Evolutionary conservation across 1,284 basidiomycete genomes (phyloP).

Genomic region (Earliella scabrosa): DNA sequence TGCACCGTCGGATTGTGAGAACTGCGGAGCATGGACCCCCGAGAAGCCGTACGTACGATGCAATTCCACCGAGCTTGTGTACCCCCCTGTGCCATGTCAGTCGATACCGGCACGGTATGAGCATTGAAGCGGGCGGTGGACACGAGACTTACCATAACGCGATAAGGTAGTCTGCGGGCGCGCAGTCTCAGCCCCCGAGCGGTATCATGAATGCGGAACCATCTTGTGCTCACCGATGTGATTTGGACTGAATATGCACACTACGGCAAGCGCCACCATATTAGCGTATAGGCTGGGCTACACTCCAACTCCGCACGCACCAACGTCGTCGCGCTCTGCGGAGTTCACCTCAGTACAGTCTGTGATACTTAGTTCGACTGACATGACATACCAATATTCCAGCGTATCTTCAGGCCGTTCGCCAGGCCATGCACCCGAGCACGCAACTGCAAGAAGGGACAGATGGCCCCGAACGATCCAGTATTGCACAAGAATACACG

Average conservation of each 20-base stretch:
- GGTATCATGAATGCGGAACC: neutral
- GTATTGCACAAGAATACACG: neutral
- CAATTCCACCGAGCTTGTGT: conserved; percentile 68
- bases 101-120: neutral
- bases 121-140: no score
- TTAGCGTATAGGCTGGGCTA: no score
- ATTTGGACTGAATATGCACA: conserved; percentile 39
- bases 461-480: no score
- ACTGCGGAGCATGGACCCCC: no score
- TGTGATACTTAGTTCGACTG: neutral
- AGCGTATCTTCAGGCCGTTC: conserved; percentile 14
- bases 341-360: no score
- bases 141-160: conserved; percentile 48
- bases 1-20: neutral
- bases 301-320: conserved; percentile 4
- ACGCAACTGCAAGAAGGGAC: conserved; percentile 19
- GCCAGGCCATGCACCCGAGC: conserved; percentile 17
- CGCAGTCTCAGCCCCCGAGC: neutral
- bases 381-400: conserved; percentile 17
- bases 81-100: conserved; percentile 45
- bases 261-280: conserved; percentile 11
- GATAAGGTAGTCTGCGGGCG: conserved; percentile 62
- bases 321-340: conserved; percentile 18
- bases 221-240: conserved; percentile 26
- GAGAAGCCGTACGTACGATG: conserved; percentile 49